These are phyloP conservation scores for Apiotrichum mycotoxinovorans DNA, from an alignment of 1,284 basidiomycete genomes.

Conservation along the genomic window DNA sequence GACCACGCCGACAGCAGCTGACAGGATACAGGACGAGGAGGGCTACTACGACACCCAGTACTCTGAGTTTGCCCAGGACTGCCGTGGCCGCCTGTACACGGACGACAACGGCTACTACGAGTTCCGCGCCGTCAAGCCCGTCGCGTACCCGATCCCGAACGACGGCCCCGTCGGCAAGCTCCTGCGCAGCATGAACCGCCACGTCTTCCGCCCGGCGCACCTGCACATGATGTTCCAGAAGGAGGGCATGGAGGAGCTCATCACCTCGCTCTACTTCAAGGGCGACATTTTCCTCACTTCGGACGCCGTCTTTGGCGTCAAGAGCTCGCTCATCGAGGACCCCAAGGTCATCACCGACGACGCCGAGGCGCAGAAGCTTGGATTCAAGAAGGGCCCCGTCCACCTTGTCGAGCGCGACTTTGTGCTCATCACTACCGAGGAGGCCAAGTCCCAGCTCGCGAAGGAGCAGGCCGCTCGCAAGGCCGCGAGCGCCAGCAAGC, in stretches of 20 bases:
- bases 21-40: constrained; percentile 52
- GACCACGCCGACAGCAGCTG: no score
- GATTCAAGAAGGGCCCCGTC: constrained; percentile 19
- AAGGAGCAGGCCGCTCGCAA: constrained; percentile 5
- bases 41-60: constrained; percentile 66
- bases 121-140: constrained; percentile 73
- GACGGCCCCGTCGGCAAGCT: constrained; percentile 74
- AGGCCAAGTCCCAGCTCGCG: constrained; percentile 12
- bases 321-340: constrained; percentile 18
- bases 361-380: constrained; percentile 18
- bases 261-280: constrained; percentile 70
- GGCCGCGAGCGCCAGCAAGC: neutral
- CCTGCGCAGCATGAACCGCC: constrained; percentile 60
- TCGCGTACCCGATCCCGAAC: constrained; percentile 72
- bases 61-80: constrained; percentile 60
- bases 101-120: constrained; percentile 64
- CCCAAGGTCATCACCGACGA: constrained; percentile 17
- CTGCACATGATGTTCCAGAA: constrained; percentile 67
- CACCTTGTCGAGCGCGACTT: constrained; percentile 20
- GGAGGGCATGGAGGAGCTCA: constrained; percentile 66
- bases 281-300: constrained; percentile 54
- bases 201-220: constrained; percentile 74
- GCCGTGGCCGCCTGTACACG: constrained; percentile 65
- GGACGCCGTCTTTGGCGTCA: constrained; percentile 28
- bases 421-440: constrained; percentile 20